Base-by-base conservation (phyloP, 1,284 basidiomycete genomes). In the Leucoagaricus sp. region DNA sequence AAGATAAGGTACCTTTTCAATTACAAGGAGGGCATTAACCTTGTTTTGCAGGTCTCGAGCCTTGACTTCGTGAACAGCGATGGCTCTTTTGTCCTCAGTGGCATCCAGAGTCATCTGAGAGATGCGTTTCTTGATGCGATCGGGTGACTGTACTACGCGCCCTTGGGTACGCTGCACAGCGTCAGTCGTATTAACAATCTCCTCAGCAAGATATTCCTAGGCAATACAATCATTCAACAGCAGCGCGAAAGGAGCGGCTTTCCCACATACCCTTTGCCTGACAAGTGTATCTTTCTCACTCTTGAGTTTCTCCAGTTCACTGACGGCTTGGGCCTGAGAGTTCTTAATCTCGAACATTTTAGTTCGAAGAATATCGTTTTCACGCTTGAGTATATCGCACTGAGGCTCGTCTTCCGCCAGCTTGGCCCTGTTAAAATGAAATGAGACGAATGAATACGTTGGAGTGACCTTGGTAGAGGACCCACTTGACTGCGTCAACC, bases 111-210 rank as follows among this genome's bases (percentile, higher is more conserved):
- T 79, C 89, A 94, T 93, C 25, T 83, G 80, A 13, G 79, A 72
- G 59, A 96, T 94, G 44, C 85, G 87, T 54, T 87, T 84, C 68
- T 86, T 88, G 64, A 94, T 88, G 34, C 93, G 82, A 45, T 96
- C 93, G 0, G 93, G 93, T 0, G 91, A 93, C 64, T 92, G 91
- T 1, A 96, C 92, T 57, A 96, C 87, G 28, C 92, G 84, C 10
- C 83, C 75, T 48, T 84, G 80, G 0, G 85, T 84, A 44, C 85
- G 80, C 8, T 57, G 55, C 17, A 50, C 49, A 4, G 33, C 44
- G 45, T 57, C 55, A 23, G 51, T 52, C 15, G 34, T 51, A 23
- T 47, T 41, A 3, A 75, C 71, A 56, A 89, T 85, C 41, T 77
- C 73, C 52, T 91, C 87, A 42, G 79, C 74, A 25, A 84, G 72